phyloP scores from a whole-genome alignment of 208 protist species.

The Trypanosoma platydactyli region DNA sequence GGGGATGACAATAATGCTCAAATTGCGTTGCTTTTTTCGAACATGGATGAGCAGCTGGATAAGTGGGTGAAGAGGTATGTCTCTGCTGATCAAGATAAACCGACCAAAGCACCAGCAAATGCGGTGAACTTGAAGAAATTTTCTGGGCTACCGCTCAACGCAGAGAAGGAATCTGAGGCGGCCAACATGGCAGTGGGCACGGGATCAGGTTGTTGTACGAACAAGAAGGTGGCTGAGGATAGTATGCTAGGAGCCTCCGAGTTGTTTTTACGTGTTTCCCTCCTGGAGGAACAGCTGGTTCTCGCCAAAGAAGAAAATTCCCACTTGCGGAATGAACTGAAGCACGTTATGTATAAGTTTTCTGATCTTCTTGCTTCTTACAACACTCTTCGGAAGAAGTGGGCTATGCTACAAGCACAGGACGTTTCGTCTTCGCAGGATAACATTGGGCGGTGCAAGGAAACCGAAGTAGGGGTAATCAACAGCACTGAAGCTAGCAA shows the following conservation, averaged over 20 bases:
- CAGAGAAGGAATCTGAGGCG: not conserved
- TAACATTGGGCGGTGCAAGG: not conserved
- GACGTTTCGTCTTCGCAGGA: not conserved
- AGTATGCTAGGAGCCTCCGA: not conserved
- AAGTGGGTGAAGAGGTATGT: conserved; percentile 23
- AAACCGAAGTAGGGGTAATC: not conserved
- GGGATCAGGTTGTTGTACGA: not conserved
- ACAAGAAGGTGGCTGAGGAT: not conserved
- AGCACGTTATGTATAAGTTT: not conserved
- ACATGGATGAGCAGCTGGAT: conserved; percentile 24
- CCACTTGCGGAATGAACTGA: conserved; percentile 2
- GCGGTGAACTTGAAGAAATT: not conserved
- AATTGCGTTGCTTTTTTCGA: conserved; percentile 2
- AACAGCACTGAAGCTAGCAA: not conserved
- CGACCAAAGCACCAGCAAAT: not conserved
- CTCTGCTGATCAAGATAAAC: not conserved
- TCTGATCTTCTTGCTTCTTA: not conserved
- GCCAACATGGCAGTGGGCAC: not conserved
- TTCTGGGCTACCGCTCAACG: too few species aligned
- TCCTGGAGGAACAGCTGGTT: conserved; percentile 19
- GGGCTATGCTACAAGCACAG: not conserved
- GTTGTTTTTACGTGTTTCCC: conserved; percentile 4
- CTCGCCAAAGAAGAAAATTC: conserved; percentile 3
- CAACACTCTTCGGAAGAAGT: conserved; percentile 8
- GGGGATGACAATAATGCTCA: conserved; percentile 4